phyloP scores from a whole-genome alignment of 139 green algal species.

The Tetraselmis striata region DNA sequence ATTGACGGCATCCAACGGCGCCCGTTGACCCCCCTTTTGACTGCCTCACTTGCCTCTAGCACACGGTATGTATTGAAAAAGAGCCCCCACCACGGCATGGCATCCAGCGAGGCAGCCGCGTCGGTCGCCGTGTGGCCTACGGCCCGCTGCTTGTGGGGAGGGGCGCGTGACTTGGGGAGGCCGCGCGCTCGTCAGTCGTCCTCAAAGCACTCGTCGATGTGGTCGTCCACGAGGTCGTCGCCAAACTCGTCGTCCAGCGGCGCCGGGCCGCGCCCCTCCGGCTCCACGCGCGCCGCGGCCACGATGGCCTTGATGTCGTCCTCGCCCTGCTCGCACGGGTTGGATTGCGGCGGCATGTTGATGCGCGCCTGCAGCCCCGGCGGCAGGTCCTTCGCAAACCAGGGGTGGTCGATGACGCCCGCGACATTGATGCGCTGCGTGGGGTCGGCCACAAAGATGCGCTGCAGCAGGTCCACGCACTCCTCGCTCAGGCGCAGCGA shows the following conservation, averaged over 20 bases:
- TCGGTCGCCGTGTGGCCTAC: no score
- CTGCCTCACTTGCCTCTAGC: no score
- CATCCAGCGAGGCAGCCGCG: no score
- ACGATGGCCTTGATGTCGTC: not conserved
- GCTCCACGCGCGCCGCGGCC: not conserved
- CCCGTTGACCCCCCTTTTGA: no score
- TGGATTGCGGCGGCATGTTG: not conserved
- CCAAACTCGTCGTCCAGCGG: not conserved
- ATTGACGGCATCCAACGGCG: no score
- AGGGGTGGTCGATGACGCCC: constrained; percentile 82
- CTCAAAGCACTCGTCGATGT: not conserved
- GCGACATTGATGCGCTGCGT: constrained; percentile 70
- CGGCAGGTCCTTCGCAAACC: constrained; percentile 88
- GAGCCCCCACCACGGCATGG: no score
- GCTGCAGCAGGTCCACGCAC: constrained; percentile 77
- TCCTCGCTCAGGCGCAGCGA: constrained; percentile 67
- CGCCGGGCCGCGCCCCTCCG: not conserved
- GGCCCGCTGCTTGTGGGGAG: no score
- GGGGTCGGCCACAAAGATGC: constrained; percentile 80
- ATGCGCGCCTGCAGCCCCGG: constrained; percentile 41
- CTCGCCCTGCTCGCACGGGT: not conserved
- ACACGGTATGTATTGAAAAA: no score
- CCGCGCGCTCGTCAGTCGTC: no score
- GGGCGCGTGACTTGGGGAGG: no score
- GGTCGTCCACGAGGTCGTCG: not conserved